Evolutionary conservation across 768 basidiomycete species (phyloP).

Genomic region (Mycena floridula): DNA sequence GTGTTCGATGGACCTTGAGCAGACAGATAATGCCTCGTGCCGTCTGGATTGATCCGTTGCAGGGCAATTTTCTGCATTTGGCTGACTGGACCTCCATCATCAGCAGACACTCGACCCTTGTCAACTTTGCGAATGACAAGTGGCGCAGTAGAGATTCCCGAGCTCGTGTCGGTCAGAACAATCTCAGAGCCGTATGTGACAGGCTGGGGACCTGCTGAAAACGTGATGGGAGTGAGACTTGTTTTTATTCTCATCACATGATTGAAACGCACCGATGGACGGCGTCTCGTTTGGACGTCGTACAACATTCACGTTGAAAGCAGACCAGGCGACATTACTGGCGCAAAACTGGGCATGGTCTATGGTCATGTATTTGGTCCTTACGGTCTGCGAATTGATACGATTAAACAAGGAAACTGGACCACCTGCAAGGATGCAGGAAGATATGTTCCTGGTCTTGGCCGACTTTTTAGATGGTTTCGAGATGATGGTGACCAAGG

Average conservation of each 20-base stretch:
- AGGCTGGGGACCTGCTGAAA: conserved; percentile 66
- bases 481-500: conserved; percentile 91
- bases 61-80: conserved; percentile 97
- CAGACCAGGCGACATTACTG: conserved; percentile 90
- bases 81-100: conserved; percentile 88
- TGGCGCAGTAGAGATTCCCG: conserved; percentile 81
- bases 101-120: conserved; percentile 79
- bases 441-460: conserved; percentile 88
- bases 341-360: conserved; percentile 79
- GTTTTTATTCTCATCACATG: conserved; percentile 40
- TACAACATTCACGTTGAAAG: conserved; percentile 89
- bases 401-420: conserved; percentile 93
- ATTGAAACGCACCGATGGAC: conserved; percentile 60
- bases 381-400: conserved; percentile 94
- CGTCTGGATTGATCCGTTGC: conserved; percentile 76
- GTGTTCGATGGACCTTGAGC: conserved; percentile 83
- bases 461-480: conserved; percentile 97
- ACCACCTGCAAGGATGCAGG: conserved; percentile 84
- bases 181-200: conserved; percentile 92
- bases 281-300: conserved; percentile 62
- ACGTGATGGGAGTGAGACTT: conserved; percentile 27
- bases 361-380: conserved; percentile 96
- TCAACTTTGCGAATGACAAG: conserved; percentile 90
- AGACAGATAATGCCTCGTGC: conserved; percentile 80
- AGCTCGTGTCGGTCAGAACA: conserved; percentile 75